Conservation (phyloP, 1,284 basidiomycete species). For the Amylostereum areolatum region DNA sequence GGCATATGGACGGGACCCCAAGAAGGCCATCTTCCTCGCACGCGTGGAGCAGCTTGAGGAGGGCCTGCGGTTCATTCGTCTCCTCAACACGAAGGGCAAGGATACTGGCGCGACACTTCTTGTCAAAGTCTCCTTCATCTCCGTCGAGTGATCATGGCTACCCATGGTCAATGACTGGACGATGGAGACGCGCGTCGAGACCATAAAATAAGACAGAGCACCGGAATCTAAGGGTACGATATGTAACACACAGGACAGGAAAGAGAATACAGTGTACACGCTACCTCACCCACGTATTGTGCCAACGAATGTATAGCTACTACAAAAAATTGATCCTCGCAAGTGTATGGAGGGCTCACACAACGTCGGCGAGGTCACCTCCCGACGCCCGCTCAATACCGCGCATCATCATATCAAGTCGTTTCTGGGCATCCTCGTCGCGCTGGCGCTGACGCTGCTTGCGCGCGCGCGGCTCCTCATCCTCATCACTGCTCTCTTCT, state of each 20-base stretch:
- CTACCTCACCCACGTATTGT: too few species aligned
- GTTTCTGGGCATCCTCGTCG: conserved; percentile 25
- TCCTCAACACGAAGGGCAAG: conserved; percentile 50
- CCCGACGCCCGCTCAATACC: conserved; percentile 62
- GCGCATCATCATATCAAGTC: conserved; percentile 40
- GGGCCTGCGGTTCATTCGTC: conserved; percentile 44
- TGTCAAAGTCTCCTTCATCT: conserved; percentile 17
- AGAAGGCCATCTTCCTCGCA: conserved; percentile 44
- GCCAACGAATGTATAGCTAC: too few species aligned
- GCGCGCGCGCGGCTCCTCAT: conserved; percentile 24
- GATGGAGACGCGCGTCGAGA: too few species aligned
- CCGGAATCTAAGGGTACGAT: too few species aligned
- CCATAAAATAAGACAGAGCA: too few species aligned
- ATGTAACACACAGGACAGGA: too few species aligned
- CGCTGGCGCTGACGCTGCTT: conserved; percentile 6
- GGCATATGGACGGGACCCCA: conserved; percentile 35
- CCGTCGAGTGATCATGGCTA: background rate
- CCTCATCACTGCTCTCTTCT: conserved; percentile 15
- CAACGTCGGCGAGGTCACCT: conserved; percentile 42
- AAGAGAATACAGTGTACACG: too few species aligned
- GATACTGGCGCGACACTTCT: conserved; percentile 44
- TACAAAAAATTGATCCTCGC: too few species aligned
- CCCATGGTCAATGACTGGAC: too few species aligned
- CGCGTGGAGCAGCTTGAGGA: conserved; percentile 36
- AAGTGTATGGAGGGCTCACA: background rate